A percentile compares a stretch with the other conserved stretches of the same genome.
phyloP scores from a whole-genome alignment of 176 grass and related monocot species.

The Lolium perenne region DNA sequence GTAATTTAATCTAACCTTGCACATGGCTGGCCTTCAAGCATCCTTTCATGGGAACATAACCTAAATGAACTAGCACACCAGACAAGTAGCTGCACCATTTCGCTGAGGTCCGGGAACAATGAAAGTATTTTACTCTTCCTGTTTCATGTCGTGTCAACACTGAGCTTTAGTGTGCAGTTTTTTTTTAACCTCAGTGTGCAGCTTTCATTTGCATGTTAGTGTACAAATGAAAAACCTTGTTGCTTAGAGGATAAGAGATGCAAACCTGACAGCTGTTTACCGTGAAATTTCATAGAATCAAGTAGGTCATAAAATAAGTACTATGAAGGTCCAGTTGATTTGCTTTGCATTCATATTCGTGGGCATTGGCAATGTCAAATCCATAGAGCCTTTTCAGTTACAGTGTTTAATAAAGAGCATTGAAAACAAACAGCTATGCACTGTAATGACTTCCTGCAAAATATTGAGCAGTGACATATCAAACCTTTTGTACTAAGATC shows the following conservation, averaged over 20 bases:
- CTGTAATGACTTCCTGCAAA: neutral
- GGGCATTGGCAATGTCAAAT: neutral
- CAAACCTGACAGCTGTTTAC: neutral
- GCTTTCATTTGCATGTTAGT: neutral
- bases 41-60: constrained; percentile 22
- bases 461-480: neutral
- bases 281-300: neutral
- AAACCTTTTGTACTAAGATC: neutral
- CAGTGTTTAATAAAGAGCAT: constrained; percentile 9
- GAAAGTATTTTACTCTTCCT: neutral
- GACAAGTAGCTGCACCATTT: constrained; percentile 33
- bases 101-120: neutral
- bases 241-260: neutral
- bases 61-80: neutral
- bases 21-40: constrained; percentile 41
- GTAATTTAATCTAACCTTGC: constrained; percentile 39
- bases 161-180: neutral
- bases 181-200: no score
- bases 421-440: neutral
- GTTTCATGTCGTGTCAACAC: neutral
- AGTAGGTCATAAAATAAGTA: no score
- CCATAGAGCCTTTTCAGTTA: neutral
- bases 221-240: neutral
- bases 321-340: neutral
- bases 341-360: neutral